Conservation (phyloP, 495 filamentous ascomycete species). For the Hypomontagnella monticulosa region DNA sequence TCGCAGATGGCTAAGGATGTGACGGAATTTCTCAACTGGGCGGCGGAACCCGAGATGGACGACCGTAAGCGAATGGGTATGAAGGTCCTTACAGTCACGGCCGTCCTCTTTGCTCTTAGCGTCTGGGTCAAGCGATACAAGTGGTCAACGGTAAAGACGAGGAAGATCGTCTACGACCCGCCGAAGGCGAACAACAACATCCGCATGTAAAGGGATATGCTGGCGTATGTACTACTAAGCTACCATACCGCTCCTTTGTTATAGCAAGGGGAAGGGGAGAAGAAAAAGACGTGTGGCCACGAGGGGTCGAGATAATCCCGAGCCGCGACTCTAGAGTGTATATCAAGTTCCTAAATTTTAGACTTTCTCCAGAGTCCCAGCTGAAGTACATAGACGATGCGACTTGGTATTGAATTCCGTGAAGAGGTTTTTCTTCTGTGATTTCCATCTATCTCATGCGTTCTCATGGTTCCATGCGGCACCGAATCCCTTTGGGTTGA, state of each 20-base stretch:
- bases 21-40: conserved; percentile 97
- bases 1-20: conserved; percentile 99
- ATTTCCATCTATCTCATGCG: neutral
- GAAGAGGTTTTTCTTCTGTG: neutral
- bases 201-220: conserved; percentile 47
- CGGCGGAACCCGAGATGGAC: conserved; percentile 99
- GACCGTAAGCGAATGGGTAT: conserved; percentile 99
- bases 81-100: conserved; percentile 84
- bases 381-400: conserved; percentile 25
- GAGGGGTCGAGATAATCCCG: conserved; percentile 39
- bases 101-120: conserved; percentile 82
- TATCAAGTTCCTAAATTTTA: conserved; percentile 48
- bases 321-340: conserved; percentile 48
- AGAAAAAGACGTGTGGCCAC: conserved; percentile 42
- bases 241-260: conserved; percentile 49
- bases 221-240: conserved; percentile 58
- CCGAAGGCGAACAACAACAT: conserved; percentile 58
- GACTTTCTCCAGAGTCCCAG: conserved; percentile 33
- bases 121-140: conserved; percentile 99
- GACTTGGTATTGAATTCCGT: conserved; percentile 19
- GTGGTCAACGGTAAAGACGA: conserved; percentile 94
- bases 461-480: neutral
- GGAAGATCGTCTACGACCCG: conserved; percentile 89
- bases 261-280: conserved; percentile 44
- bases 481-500: too few species aligned